Percentiles rank a stretch among this genome's conserved stretches.
Conservation (phyloP, 495 filamentous ascomycete genomes). For the Xylaria scruposa region DNA sequence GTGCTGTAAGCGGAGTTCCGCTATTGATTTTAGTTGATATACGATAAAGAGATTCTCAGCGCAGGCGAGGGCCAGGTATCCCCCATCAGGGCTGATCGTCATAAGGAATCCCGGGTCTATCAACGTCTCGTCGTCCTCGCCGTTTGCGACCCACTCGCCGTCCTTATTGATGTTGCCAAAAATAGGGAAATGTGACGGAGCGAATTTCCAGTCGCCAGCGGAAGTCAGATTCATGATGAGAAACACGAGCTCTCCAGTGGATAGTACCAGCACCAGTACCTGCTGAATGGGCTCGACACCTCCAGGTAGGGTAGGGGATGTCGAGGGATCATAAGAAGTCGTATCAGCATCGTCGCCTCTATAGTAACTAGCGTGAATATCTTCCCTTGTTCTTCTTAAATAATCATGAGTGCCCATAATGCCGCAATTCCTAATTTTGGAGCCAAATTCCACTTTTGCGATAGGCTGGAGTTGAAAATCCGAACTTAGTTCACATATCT, state of each 20-base stretch:
- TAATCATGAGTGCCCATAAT: slow-evolving; percentile 59
- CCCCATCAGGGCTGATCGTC: slow-evolving; percentile 76
- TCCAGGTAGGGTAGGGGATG: not conserved
- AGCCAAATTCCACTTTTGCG: slow-evolving; percentile 71
- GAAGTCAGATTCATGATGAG: slow-evolving; percentile 62
- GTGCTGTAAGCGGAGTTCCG: slow-evolving; percentile 52
- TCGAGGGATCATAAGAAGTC: not conserved
- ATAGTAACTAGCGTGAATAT: slow-evolving; percentile 43
- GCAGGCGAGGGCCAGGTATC: slow-evolving; percentile 55
- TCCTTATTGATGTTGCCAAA: slow-evolving; percentile 42
- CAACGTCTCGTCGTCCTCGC: slow-evolving; percentile 36
- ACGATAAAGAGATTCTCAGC: slow-evolving; percentile 58
- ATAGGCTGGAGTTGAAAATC: slow-evolving; percentile 74
- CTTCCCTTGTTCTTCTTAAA: slow-evolving; percentile 34
- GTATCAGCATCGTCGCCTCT: slow-evolving; percentile 34
- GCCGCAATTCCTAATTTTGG: slow-evolving; percentile 68
- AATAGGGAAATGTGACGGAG: slow-evolving; percentile 64
- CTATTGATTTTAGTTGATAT: slow-evolving; percentile 64
- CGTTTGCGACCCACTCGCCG: not conserved
- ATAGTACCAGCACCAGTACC: slow-evolving; percentile 73
- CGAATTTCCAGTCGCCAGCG: slow-evolving; percentile 60
- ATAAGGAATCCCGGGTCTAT: slow-evolving; percentile 72
- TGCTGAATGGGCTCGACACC: slow-evolving; percentile 68
- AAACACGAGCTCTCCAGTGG: slow-evolving; percentile 72
- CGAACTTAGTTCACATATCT: slow-evolving; percentile 70